Conservation (phyloP, 2,329 filamentous ascomycete species). For the Pseudopithomyces chartarum region DNA sequence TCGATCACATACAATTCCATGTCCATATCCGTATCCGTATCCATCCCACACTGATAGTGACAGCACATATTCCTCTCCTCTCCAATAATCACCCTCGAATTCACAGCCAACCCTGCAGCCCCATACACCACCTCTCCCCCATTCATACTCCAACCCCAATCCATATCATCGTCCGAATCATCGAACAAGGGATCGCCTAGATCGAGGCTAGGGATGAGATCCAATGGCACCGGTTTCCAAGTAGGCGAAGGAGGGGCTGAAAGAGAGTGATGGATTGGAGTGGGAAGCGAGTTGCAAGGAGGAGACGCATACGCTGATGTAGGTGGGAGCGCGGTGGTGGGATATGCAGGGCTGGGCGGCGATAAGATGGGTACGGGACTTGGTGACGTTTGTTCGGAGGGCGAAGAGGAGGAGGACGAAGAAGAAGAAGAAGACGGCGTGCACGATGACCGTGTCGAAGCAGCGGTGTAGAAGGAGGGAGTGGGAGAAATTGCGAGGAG, state of each 20-base stretch:
- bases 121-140: conserved; percentile 18
- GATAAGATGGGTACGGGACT: background rate
- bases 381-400: background rate
- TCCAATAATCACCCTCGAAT: conserved; percentile 9
- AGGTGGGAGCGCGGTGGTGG: background rate
- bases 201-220: background rate
- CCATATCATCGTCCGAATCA: conserved; percentile 8
- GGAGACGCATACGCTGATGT: background rate
- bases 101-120: conserved; percentile 19
- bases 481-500: background rate
- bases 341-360: background rate
- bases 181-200: conserved; percentile 2
- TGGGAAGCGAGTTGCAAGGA: background rate
- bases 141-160: conserved; percentile 18
- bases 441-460: background rate
- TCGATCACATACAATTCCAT: conserved; percentile 3
- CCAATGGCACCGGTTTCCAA: background rate
- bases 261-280: background rate
- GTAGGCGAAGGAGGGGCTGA: background rate
- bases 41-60: conserved; percentile 6
- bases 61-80: background rate
- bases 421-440: background rate
- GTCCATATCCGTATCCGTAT: background rate
- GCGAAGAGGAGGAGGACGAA: background rate
- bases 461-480: conserved; percentile 3